Conservation (phyloP, 1,284 basidiomycete species). For the Sporisorium graminicola region DNA sequence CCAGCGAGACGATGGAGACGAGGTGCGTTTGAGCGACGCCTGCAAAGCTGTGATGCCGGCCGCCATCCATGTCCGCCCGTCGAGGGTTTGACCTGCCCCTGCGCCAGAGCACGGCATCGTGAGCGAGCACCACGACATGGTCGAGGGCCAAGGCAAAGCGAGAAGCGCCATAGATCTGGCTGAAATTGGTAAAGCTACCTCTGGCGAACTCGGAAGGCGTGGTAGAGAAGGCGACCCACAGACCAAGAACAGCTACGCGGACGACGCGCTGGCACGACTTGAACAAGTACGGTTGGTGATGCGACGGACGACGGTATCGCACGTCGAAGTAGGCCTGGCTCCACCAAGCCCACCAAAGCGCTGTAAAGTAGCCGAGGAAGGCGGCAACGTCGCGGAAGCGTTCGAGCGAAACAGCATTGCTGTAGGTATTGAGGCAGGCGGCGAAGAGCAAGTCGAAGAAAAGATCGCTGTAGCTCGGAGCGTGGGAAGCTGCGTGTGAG, state of each 20-base stretch:
- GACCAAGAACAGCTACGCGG: conserved; percentile 32
- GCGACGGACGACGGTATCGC: conserved; percentile 30
- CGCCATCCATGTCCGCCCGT: background rate
- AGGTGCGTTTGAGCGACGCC: conserved; percentile 20
- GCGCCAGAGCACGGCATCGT: conserved; percentile 16
- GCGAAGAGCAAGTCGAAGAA: conserved; percentile 52
- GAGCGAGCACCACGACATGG: conserved; percentile 17
- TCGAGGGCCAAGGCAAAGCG: conserved; percentile 34
- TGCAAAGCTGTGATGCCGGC: background rate
- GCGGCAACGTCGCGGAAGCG: conserved; percentile 29
- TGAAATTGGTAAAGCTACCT: conserved; percentile 46
- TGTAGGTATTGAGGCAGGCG: conserved; percentile 47
- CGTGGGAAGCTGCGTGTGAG: conserved; percentile 21
- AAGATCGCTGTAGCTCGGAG: conserved; percentile 45
- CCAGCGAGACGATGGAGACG: conserved; percentile 23
- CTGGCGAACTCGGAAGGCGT: conserved; percentile 50
- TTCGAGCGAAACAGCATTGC: conserved; percentile 39
- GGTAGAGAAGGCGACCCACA: conserved; percentile 48
- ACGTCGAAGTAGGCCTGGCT: conserved; percentile 50
- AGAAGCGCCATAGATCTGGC: conserved; percentile 39
- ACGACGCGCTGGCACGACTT: conserved; percentile 32
- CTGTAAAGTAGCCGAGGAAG: conserved; percentile 44
- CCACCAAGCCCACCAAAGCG: conserved; percentile 54
- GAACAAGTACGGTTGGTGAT: conserved; percentile 27
- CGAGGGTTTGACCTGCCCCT: background rate